Evolutionary conservation across 768 basidiomycete genomes (phyloP), one percentile per base, ranked within the genome.

Genomic region (Exsudoporus frostii): DNA sequence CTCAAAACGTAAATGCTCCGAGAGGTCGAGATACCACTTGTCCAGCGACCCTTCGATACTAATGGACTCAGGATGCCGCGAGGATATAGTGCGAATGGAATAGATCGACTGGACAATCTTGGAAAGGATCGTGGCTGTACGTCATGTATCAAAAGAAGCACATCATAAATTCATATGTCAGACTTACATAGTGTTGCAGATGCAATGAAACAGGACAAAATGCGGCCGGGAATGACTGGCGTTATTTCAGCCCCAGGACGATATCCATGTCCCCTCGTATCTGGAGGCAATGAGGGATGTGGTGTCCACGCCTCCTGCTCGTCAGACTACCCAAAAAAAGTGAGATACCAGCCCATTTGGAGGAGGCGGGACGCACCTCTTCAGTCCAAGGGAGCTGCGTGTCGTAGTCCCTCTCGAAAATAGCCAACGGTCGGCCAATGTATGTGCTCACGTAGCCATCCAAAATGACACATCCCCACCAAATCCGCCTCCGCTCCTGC

Each of bases 381-480:
- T 79, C 76, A 33, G 80, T 74, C 51, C 73, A 74, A 13, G 88
- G 89, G 25, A 90, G 60, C 44, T 76, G 73, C 17, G 88, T 88
- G 62, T 92, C 89, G 52, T 85, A 90, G 63, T 92, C 89, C 56
- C 77, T 72, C 64, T 89, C 90, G 58, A 78, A 83, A 25, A 92
- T 85, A 59, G 85, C 81, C 48, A 90, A 72, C 1, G 89, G 90
- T 14, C 89, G 80, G 39, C 88, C 88, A 54, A 91, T 90, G 67
- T 90, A 89, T 17, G 84, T 77, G 51, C 85, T 87, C 41, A 90
- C 82, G 68, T 89, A 91, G 60, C 85, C 84, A 66, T 91, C 88
- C 79, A 91, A 81, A 34, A 88, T 71, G 33, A 89, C 80, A 66
- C 90, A 91, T 27, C 81, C 83, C 72, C 82, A 88, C 89, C 89